phyloP scores from a whole-genome alignment of 331 rosid genomes.

The Quercus lobata region DNA sequence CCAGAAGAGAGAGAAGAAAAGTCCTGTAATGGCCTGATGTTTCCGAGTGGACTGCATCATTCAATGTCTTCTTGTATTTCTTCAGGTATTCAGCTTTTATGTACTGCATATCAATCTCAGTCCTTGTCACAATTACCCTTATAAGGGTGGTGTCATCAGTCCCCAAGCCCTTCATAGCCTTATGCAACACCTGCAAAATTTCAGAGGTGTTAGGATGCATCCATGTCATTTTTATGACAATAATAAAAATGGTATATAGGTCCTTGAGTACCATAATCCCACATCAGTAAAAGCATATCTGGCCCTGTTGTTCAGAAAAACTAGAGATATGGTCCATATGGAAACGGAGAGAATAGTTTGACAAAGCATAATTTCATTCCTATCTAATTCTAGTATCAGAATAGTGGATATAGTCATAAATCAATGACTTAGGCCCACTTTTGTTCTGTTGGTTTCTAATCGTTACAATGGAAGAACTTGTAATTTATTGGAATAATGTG shows the following conservation, averaged over 20 bases:
- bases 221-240: neutral
- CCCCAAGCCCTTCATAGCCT: slow-evolving; percentile 85
- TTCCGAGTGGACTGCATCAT: slow-evolving; percentile 74
- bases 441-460: neutral
- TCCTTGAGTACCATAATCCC: slow-evolving; percentile 7
- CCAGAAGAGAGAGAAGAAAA: slow-evolving; percentile 74
- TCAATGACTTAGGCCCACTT: neutral
- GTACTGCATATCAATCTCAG: slow-evolving; percentile 70
- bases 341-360: neutral
- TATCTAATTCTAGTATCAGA: neutral
- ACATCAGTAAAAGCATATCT: neutral
- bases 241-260: neutral
- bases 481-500: neutral
- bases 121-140: slow-evolving; percentile 63
- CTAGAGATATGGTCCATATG: neutral
- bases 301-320: neutral
- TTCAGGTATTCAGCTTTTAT: slow-evolving; percentile 62
- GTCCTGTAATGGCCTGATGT: slow-evolving; percentile 70
- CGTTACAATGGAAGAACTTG: neutral
- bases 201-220: slow-evolving; percentile 4
- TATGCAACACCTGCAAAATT: slow-evolving; percentile 47
- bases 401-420: neutral
- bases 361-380: neutral
- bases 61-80: slow-evolving; percentile 56
- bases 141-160: slow-evolving; percentile 55